phyloP scores from a whole-genome alignment of 495 filamentous ascomycete genomes.

The Penicillium alfredii region DNA sequence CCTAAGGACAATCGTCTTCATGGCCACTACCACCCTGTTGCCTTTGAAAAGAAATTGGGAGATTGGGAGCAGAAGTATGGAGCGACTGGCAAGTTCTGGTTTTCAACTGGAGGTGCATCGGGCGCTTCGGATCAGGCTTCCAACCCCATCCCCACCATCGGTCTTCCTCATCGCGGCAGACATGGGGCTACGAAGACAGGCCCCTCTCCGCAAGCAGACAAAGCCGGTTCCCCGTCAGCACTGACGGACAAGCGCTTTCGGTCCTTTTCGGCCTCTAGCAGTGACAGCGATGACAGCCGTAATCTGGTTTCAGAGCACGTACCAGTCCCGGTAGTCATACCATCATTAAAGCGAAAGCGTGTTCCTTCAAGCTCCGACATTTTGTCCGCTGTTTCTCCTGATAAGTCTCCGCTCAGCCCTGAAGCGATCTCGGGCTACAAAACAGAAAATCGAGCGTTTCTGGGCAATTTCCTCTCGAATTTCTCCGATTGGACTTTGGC shows the following conservation, averaged over 20 bases:
- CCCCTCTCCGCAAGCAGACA: constrained; percentile 1
- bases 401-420: constrained; percentile 16
- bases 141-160: constrained; percentile 38
- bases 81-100: constrained; percentile 45
- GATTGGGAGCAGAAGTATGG: constrained; percentile 49
- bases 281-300: constrained; percentile 28
- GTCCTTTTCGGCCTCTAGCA: constrained; percentile 26
- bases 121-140: constrained; percentile 5
- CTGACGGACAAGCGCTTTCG: constrained; percentile 2
- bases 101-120: constrained; percentile 18
- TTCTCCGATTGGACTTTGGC: constrained; percentile 42
- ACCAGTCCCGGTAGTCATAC: constrained; percentile 13
- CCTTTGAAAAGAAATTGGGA: constrained; percentile 40
- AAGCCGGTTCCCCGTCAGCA: constrained; percentile 8
- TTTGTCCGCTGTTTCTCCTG: constrained; percentile 27
- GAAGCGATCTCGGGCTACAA: constrained; percentile 16
- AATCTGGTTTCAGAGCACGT: constrained; percentile 21
- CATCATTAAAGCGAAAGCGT: constrained; percentile 39
- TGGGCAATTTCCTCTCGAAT: constrained; percentile 42
- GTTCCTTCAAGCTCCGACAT: constrained; percentile 31
- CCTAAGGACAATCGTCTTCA: constrained; percentile 13
- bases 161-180: constrained; percentile 29
- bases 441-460: constrained; percentile 32
- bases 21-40: constrained; percentile 44
- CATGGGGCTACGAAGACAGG: constrained; percentile 1